Conservation (phyloP, 73 alveolate species). For the Halteria grandinella region DNA sequence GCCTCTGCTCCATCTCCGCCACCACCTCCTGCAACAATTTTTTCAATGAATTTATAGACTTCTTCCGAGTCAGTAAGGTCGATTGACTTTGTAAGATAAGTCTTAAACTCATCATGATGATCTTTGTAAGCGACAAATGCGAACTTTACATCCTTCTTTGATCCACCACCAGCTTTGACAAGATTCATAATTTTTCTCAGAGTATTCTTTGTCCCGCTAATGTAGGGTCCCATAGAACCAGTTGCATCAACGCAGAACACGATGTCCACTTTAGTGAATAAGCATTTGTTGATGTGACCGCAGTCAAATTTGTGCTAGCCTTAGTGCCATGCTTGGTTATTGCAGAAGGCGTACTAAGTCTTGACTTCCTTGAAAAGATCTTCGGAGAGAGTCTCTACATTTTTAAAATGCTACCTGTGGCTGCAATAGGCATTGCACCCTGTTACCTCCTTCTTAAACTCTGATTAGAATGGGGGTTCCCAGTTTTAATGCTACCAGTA, state of each 20-base stretch:
- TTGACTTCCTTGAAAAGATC: constrained; percentile 22
- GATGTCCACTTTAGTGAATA: constrained; percentile 70
- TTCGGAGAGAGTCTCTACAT: too few species aligned
- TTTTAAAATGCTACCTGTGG: too few species aligned
- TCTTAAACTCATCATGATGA: constrained; percentile 83
- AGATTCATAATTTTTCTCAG: constrained; percentile 71
- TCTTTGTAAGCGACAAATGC: constrained; percentile 91
- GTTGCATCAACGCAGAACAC: constrained; percentile 91
- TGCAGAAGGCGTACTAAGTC: constrained; percentile 13
- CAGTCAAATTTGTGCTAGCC: constrained; percentile 66
- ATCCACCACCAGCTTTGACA: constrained; percentile 71
- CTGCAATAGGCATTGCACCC: constrained; percentile 29
- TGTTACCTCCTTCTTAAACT: neutral
- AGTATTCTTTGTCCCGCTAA: constrained; percentile 79
- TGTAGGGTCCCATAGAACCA: constrained; percentile 80
- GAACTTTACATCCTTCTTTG: constrained; percentile 71
- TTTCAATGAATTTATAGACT: constrained; percentile 70
- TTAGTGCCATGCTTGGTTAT: constrained; percentile 46
- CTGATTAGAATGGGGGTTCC: constrained; percentile 59
- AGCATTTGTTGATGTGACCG: constrained; percentile 46
- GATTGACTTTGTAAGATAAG: constrained; percentile 79
- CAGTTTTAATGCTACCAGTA: constrained; percentile 50
- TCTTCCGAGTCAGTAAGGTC: constrained; percentile 78
- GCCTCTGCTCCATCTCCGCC: constrained; percentile 96
- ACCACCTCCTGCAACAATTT: constrained; percentile 68